Conservation (phyloP, 352 stramenopile genomes). For the Pythium plurisporium region DNA sequence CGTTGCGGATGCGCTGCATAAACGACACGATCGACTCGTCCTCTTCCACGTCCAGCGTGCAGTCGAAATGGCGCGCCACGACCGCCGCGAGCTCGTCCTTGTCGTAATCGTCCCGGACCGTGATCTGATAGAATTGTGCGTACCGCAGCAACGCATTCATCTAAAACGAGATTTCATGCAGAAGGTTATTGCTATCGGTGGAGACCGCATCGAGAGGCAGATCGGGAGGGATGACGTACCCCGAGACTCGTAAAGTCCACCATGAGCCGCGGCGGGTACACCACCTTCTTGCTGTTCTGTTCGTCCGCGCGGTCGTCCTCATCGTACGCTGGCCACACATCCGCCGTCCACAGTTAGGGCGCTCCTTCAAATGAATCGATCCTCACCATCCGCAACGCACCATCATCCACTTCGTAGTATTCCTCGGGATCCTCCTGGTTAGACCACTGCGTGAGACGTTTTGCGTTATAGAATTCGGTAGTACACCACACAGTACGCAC, state of each 20-base stretch:
- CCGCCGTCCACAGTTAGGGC: background rate
- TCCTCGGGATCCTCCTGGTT: constrained; percentile 24
- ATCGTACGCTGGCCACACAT: constrained; percentile 11
- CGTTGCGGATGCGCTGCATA: constrained; percentile 80
- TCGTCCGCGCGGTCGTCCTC: constrained; percentile 32
- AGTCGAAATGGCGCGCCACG: constrained; percentile 78
- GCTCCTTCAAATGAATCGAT: no score
- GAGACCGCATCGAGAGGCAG: background rate
- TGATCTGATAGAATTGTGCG: constrained; percentile 74
- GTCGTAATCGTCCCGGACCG: constrained; percentile 44
- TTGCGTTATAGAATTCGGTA: no score
- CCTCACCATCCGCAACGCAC: background rate
- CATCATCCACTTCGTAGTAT: constrained; percentile 28
- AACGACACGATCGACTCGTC: constrained; percentile 85
- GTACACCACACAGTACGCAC: background rate
- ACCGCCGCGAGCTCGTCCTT: constrained; percentile 75
- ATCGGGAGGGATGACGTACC: constrained; percentile 32
- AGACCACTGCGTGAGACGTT: background rate
- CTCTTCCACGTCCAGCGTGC: constrained; percentile 75
- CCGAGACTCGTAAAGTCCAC: constrained; percentile 80
- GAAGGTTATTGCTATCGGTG: background rate
- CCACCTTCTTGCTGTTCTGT: constrained; percentile 26
- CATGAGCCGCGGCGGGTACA: constrained; percentile 76
- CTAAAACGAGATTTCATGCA: constrained; percentile 22
- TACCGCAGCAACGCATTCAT: constrained; percentile 74